Base-by-base conservation (phyloP, 176 grass and related monocot species). In the Phragmites australis region DNA sequence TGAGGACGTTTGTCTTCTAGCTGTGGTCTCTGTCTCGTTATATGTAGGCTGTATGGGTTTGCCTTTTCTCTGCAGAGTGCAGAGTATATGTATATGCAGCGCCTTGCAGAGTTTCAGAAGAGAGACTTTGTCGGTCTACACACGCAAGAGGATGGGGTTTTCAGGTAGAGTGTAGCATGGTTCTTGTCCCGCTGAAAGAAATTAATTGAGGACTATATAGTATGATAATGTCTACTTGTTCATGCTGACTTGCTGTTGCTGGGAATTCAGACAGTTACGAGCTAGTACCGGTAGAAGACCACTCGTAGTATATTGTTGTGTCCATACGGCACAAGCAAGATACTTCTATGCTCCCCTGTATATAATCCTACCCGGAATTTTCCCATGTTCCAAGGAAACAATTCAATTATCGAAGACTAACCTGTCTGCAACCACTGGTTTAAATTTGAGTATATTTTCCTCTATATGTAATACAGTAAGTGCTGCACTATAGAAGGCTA, bases 101-200 rank as follows among this genome's bases (percentile, higher is more conserved):
- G 51, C 21, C 50, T 68, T 57, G n/a, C 71, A 26, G 29, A 53
- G 59, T 32, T 16, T 26, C 56, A 66, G 9, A 74, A 67, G 82
- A 74, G 73, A 47, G 68, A 4, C 62, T 52, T 83, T 80, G 67
- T 45, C 74, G 22, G 52, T 76, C 61, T 30, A 25, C 45, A 13
- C 78, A 82, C 53, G 77, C 78, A 63, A 87, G 32, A 21, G 51
- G 19, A 39, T 50, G 17, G 18, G 39, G 44, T 25, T 74, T n/a
- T 80, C 60, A 50, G 76, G 9, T 64, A 14, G 43, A 82, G 79
- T 27, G 32, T 74, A 79, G 58, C 80, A 88, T 43, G 80, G 75
- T 73, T 79, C 81, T 46, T 83, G 80, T 78, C 74, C 74, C 22
- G 43, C 65, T 77, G 16, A 77, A 78, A 65, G 47, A 77, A 77